Base-by-base conservation (phyloP, 768 basidiomycete genomes). In the Clavulina sp. region DNA sequence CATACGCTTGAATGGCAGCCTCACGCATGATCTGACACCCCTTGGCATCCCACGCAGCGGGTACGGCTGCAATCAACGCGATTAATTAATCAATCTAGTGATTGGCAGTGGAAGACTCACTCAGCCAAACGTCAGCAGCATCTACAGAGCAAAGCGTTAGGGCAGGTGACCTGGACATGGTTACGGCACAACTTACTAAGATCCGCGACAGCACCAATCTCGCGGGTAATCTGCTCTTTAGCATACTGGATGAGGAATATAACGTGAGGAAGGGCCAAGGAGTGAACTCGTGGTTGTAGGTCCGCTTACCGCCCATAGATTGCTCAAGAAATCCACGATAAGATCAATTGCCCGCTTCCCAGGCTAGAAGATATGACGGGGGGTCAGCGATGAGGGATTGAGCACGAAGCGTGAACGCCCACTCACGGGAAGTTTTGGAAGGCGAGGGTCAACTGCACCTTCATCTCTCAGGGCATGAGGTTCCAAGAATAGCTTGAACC, bases 41-140 rank as follows among this genome's bases (percentile, higher is more conserved):
- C 56, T 71, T 78, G 1, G 81, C 84, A 61, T 91, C 86, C 87
- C 86, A 91, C 19, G 86, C 86, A 13, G 87, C 87, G 50, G 87
- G 87, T 3, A 88, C 87, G 2, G 84, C 48, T 33, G 31, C 13
- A 49, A 18, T 30, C 16, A 16, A 26, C 16, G 16, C 48, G 48
- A 9, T 7, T 33, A 7, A 30, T 7, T 29, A 33, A 29, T 34
- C 26, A 13, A 9, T 33, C 28, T 29, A 34, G 29, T 31, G 7
- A 49, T 23, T 9, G 6, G 31, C 13, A 28, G 13, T 46, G 13
- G 24, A 46, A 46, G 13, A 26, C 43, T 13, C 26, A 46, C 43
- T 88, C 52, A 91, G 66, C 72, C 82, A 81, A 3, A 89, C 83
- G 58, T 86, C 82, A 52, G 84, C 86, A 38, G 79, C 71, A 62